Base-by-base conservation (phyloP, 352 stramenopile species). In the Globisporangium abappressorium region DNA sequence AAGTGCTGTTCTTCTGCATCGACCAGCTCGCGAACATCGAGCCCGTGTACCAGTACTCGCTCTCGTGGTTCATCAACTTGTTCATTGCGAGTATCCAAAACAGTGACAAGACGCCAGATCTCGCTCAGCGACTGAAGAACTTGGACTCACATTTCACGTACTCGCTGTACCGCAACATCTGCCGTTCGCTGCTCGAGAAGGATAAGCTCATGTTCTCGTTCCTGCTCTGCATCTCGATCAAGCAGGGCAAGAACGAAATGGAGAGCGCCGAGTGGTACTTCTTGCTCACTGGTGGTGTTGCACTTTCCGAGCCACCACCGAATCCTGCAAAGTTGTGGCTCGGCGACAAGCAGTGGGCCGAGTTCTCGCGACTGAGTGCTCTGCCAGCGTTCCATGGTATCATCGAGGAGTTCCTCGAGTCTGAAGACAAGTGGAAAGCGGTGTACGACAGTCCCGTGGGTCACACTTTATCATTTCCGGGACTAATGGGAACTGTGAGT, bases 1-100 rank as follows among this genome's bases (percentile, higher is more conserved):
- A 97, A 70, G 92, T 97, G 46, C 69, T 98, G n/a, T 98, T 97
- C 77, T 98, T 98, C 71, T 98, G 91, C 70, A 98, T 98, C 70
- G 87, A 96, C 33, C 88, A 97, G 66, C 89, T 98, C 49, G 90
- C 91, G 46, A 97, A 98, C 77, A 97, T 98, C 66, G 91, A 98
- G 67, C 92, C 93, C 0, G 90, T 97, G 47, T 98, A 98, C 73
- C 91, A 97, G 70, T 98, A 98, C 69, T 96, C 87, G 30, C 75
- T 98, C 11, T 92, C 85, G 7, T 98, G 93, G 93, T 98, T 97
- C 69, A 95, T 97, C 68, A 92, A 94, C 55, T 70, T 98, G 28
- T 98, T 98, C 66, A 81, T 95, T 18, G 67, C 78, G n/a, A 97
- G 89, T 51, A 98, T 98, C 57, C 71, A 84, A 53, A 82, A 95